Evolutionary conservation across 148 eudicot species (phyloP).

Genomic region (Drosera capensis): DNA sequence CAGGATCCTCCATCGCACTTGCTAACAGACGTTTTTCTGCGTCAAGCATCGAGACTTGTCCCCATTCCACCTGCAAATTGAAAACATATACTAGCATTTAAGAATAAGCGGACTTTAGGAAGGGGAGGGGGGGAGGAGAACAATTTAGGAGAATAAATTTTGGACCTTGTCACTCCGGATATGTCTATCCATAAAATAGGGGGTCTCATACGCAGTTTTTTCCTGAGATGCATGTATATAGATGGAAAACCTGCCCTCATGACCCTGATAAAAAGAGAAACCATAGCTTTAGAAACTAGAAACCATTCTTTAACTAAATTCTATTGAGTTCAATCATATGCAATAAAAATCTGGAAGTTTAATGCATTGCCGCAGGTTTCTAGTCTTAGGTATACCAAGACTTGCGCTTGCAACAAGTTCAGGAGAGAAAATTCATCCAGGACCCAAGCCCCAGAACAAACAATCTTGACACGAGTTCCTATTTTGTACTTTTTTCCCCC

Average conservation of each 20-base stretch:
- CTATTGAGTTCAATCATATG: too few relatives aligned
- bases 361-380: too few relatives aligned
- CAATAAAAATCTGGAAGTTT: background rate
- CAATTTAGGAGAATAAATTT: background rate
- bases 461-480: too few relatives aligned
- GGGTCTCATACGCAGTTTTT: slow-evolving; percentile 53
- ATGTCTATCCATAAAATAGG: slow-evolving; percentile 49
- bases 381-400: too few relatives aligned
- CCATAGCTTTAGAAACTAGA: slow-evolving; percentile 2
- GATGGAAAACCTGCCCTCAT: slow-evolving; percentile 71
- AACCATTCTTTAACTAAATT: too few relatives aligned
- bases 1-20: slow-evolving; percentile 75
- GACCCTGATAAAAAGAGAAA: slow-evolving; percentile 48
- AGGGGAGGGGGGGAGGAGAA: too few relatives aligned
- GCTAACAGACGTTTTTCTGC: slow-evolving; percentile 90
- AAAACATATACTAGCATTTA: slow-evolving; percentile 2
- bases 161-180: slow-evolving; percentile 61
- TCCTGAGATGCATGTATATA: slow-evolving; percentile 71
- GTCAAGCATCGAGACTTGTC: slow-evolving; percentile 93
- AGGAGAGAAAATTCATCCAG: background rate
- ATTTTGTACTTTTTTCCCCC: too few relatives aligned
- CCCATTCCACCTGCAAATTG: slow-evolving; percentile 78
- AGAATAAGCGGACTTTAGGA: background rate
- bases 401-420: too few relatives aligned
- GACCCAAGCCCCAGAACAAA: too few relatives aligned